phyloP scores from a whole-genome alignment of 768 basidiomycete genomes.

The Boletus rufocinnamomeus region DNA sequence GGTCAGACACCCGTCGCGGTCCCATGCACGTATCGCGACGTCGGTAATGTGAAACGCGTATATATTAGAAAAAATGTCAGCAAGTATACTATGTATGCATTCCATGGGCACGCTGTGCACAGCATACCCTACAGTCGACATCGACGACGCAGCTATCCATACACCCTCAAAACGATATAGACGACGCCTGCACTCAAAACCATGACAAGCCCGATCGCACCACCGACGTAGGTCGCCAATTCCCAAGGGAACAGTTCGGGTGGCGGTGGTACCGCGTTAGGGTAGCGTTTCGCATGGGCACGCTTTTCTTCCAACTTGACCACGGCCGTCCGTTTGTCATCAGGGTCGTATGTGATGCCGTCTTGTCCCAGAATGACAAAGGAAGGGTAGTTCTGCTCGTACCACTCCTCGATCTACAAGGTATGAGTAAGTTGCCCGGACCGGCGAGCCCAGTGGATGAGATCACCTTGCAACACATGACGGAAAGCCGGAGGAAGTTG shows the following conservation, averaged over 20 bases:
- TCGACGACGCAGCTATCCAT: slow-evolving; percentile 11
- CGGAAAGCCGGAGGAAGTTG: slow-evolving; percentile 77
- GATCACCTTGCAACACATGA: slow-evolving; percentile 80
- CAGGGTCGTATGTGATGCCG: slow-evolving; percentile 42
- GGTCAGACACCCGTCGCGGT: background rate
- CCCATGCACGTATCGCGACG: background rate
- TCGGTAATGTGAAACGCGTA: background rate
- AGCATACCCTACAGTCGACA: background rate
- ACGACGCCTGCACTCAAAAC: slow-evolving; percentile 24
- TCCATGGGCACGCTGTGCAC: background rate
- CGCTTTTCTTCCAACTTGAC: slow-evolving; percentile 46
- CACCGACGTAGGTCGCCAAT: slow-evolving; percentile 31
- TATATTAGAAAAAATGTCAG: slow-evolving; percentile 1
- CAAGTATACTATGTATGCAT: background rate
- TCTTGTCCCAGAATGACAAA: slow-evolving; percentile 53
- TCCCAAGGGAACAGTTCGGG: slow-evolving; percentile 31
- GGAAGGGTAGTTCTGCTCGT: slow-evolving; percentile 90
- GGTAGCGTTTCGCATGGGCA: slow-evolving; percentile 33
- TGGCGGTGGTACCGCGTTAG: slow-evolving; percentile 7
- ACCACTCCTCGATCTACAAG: slow-evolving; percentile 87
- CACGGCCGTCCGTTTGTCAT: slow-evolving; percentile 60
- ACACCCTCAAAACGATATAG: slow-evolving; percentile 29
- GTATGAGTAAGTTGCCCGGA: slow-evolving; percentile 7
- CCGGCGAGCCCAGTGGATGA: background rate
- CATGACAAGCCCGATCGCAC: slow-evolving; percentile 31